These are phyloP conservation scores for Boletus patriciae DNA, from an alignment of 768 basidiomycete species.

Conservation along the genomic window DNA sequence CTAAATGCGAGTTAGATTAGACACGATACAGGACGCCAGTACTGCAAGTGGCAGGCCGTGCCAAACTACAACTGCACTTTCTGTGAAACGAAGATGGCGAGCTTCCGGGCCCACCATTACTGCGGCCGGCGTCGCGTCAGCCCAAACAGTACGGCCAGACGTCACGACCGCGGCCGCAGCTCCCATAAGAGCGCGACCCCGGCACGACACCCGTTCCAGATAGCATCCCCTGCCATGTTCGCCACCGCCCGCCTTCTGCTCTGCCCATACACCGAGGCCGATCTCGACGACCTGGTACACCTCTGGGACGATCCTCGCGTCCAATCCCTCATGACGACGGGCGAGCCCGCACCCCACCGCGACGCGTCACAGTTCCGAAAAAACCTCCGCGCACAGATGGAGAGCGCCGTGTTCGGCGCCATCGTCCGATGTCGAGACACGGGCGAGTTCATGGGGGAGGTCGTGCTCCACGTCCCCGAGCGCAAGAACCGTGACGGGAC, in stretches of 20 bases:
- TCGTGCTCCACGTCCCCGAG: slow-evolving; percentile 27
- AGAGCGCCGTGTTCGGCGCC: slow-evolving; percentile 27
- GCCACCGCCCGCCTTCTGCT: slow-evolving; percentile 36
- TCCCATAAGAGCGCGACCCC: background rate
- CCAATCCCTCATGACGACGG: slow-evolving; percentile 17
- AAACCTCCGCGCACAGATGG: slow-evolving; percentile 22
- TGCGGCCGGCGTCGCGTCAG: too few species aligned
- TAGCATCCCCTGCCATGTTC: slow-evolving; percentile 18
- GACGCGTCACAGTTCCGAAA: slow-evolving; percentile 12
- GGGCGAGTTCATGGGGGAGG: slow-evolving; percentile 35
- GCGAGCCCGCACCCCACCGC: slow-evolving; percentile 12
- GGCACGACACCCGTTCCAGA: background rate
- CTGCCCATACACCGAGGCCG: slow-evolving; percentile 34
- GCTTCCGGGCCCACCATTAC: background rate
- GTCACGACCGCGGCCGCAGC: slow-evolving; percentile 25
- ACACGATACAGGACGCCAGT: background rate
- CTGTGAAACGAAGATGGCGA: background rate
- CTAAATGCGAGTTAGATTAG: background rate
- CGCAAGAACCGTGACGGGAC: slow-evolving; percentile 33
- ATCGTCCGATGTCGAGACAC: slow-evolving; percentile 32
- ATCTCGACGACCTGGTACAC: slow-evolving; percentile 30
- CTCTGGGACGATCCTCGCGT: slow-evolving; percentile 36
- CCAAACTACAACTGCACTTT: background rate
- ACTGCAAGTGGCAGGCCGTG: background rate
- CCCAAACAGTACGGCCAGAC: background rate